Conservation (phyloP, 495 filamentous ascomycete genomes). For the Cercophora newfieldiana region DNA sequence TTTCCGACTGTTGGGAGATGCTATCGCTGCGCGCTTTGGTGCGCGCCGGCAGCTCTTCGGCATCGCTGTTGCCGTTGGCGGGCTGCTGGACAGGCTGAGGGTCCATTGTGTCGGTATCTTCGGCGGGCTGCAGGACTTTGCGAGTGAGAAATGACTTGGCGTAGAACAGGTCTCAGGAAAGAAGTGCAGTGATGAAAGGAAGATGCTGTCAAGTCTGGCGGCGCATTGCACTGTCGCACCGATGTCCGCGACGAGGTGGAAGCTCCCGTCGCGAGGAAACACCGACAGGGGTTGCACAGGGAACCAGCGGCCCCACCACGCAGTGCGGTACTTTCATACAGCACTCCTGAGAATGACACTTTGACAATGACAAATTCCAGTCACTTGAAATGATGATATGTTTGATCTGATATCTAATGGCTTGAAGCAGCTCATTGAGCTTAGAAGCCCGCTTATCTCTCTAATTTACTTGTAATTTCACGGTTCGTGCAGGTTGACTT, state of each 20-base stretch:
- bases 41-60: slow-evolving; percentile 24
- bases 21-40: slow-evolving; percentile 49
- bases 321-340: not conserved
- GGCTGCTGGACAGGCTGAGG: slow-evolving; percentile 22
- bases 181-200: not conserved
- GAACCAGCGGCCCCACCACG: not conserved
- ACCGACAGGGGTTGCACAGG: not conserved
- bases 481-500: not conserved
- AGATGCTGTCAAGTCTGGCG: not conserved
- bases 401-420: too few relatives aligned
- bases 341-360: too few relatives aligned
- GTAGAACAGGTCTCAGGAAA: not conserved
- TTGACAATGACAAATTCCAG: too few relatives aligned
- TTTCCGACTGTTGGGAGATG: slow-evolving; percentile 65
- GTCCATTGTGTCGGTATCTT: slow-evolving; percentile 28
- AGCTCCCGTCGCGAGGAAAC: not conserved
- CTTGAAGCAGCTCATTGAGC: too few relatives aligned
- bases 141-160: not conserved
- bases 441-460: too few relatives aligned
- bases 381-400: too few relatives aligned
- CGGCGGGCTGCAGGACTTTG: not conserved
- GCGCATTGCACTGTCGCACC: not conserved
- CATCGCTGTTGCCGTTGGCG: slow-evolving; percentile 24
- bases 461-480: too few relatives aligned
- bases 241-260: not conserved